Evolutionary conservation across 768 basidiomycete genomes (phyloP), one percentile per base, ranked within the genome.

Genomic region (Russula abietina): DNA sequence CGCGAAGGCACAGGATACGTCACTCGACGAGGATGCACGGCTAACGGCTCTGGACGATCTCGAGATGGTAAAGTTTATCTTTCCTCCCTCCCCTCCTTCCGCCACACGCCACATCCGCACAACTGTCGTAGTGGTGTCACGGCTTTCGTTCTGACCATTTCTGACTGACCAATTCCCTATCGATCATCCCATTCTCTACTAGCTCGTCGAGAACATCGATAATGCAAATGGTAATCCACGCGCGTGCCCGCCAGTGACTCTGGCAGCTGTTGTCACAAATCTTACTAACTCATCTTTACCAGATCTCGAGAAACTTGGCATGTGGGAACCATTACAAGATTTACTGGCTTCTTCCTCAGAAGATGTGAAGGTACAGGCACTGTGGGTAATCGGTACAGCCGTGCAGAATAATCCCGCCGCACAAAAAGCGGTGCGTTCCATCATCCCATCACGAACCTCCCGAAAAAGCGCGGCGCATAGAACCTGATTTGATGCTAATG

Each of bases 311-410:
- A 86, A 84, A 62, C 71, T 94, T 62, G 79, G 82, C 49, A 83
- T 96, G 73, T 95, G 93, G 93, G 80, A 81, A 60, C 86, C 89
- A 0, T 69, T 95, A 0, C 84, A 92, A 46, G 70, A 72, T 8
- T 77, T 94, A n/a, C 70, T 91, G 41, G 79, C 76, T 9, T 77
- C 81, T 0, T 80, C 84, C 2, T 79, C 87, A 0, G 79, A 83
- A n/a, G 77, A 76, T 30, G 79, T 94, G 28, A 85, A 82, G 68
- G 75, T 79, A 63, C 85, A 89, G 63, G 82, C 84, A 0, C 74
- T 94, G 11, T 96, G 93, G 93, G 85, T 94, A 0, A 80, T 91
- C 28, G 93, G 93, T 7, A 96, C 93, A 0, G 91, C 93, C 0
- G 70, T 94, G 6, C 92, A 94, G 72, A 95, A 96, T 69, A 96